These are phyloP conservation scores for Artemisia annua DNA, from an alignment of 129 eudicot species.

Conservation along the genomic window DNA sequence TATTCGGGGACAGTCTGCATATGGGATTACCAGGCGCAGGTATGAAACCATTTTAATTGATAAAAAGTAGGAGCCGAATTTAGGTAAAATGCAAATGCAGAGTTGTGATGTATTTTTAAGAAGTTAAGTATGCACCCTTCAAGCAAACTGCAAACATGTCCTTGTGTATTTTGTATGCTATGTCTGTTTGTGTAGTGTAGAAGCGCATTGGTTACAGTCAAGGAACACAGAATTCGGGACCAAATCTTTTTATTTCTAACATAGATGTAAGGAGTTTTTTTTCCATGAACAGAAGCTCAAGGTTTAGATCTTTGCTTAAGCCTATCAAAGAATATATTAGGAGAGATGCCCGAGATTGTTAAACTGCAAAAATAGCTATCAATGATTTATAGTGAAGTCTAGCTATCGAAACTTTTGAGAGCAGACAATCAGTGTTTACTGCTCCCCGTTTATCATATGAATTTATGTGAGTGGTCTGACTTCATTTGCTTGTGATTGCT, in stretches of 20 bases:
- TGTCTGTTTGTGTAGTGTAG: too few relatives aligned
- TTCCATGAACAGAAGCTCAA: not conserved
- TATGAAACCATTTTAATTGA: conserved; percentile 26
- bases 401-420: conserved; percentile 7
- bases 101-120: not conserved
- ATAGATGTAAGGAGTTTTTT: too few relatives aligned
- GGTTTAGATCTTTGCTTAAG: not conserved
- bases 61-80: conserved; percentile 5
- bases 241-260: too few relatives aligned
- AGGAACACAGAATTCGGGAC: too few relatives aligned
- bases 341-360: not conserved
- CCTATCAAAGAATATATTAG: not conserved
- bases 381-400: conserved; percentile 2
- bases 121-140: too few relatives aligned
- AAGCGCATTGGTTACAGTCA: too few relatives aligned
- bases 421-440: not conserved
- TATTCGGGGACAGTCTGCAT: conserved; percentile 72
- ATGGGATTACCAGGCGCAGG: conserved; percentile 93
- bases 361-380: not conserved
- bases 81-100: not conserved
- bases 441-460: not conserved
- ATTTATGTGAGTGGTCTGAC: not conserved
- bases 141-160: too few relatives aligned
- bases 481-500: not conserved
- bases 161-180: too few relatives aligned